These are phyloP conservation scores for Trichoderma cornu-damae DNA, from an alignment of 2,329 filamentous ascomycete genomes.

Conservation along the genomic window DNA sequence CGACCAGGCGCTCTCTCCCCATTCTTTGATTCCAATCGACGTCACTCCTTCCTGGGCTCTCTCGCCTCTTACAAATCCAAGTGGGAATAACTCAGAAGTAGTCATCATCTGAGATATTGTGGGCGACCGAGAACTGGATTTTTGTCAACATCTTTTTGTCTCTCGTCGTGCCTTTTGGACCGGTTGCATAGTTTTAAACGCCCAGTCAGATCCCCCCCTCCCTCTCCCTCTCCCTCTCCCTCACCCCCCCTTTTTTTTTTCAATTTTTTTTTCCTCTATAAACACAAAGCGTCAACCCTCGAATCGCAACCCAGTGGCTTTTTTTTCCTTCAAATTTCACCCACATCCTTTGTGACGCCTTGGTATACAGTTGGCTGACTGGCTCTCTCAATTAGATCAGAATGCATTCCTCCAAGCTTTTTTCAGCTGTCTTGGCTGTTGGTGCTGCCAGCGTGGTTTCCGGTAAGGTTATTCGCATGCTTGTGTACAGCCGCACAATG, in stretches of 20 bases:
- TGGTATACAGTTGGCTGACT: constrained; percentile 7
- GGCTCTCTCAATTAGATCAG: constrained; percentile 29
- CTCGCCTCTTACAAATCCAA: neutral
- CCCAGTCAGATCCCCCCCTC: constrained; percentile 21
- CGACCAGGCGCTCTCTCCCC: neutral
- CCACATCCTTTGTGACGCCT: neutral
- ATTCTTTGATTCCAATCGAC: neutral
- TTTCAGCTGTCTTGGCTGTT: constrained; percentile 43
- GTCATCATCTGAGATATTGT: neutral
- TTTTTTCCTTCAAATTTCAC: neutral
- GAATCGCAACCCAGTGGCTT: neutral
- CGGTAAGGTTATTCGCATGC: constrained; percentile 33
- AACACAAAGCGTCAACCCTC: neutral
- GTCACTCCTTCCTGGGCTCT: neutral
- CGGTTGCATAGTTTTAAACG: constrained; percentile 22
- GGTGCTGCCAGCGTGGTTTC: constrained; percentile 37
- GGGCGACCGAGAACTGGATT: constrained; percentile 11
- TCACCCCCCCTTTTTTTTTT: no score
- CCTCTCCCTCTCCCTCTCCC: no score
- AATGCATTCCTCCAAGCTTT: constrained; percentile 44
- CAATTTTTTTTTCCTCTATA: no score
- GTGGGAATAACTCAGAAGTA: neutral
- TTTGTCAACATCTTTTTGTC: constrained; percentile 25
- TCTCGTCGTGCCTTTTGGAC: constrained; percentile 24
- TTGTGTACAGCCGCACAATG: neutral